Evolutionary conservation across 2,329 filamentous ascomycete species (phyloP), one percentile per base, ranked within the genome.

Genomic region (Fusarium sp.): DNA sequence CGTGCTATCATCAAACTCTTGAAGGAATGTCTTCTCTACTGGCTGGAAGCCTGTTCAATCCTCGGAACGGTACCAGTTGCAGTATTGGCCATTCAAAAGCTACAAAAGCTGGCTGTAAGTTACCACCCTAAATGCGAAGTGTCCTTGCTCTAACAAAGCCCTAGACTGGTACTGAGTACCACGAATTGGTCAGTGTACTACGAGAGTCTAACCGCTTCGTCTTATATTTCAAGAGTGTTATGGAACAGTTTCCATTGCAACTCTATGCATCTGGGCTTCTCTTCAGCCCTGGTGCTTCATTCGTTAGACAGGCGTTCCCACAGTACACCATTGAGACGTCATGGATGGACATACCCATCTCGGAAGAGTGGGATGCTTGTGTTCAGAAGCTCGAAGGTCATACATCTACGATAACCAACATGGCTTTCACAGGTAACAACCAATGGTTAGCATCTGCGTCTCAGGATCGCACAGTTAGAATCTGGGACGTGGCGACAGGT

Each of bases 61-160:
- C 9, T 44, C 1, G 41, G 5, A 15, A 15, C 12, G 1, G 1
- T 44, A 6, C 1, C 6, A 0, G 22, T 9, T 5, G 41, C 41
- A 16, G 20, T 24, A 15, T 15, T 44, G 13, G 41, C 13, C 0
- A 24, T 44, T 16, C 41, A 44, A 10, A 44, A 44, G 41, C 20
- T 44, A 5, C 41, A 44, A 22, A 44, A 24, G 20, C 12, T 44
- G 22, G 41, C 22, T 24, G 41, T 44, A 24, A 15, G 41, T 44
- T 9, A 6, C 22, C 8, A 9, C 20, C 12, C 7, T 24, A 1
- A 4, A 15, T 16, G 13, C 12, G 3, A 24, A 24, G 12, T 7
- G 3, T 43, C 20, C 7, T 8, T 24, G 5, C 24, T 16, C 41
- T 44, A 44, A 44, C 13, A 6, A 16, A 44, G 1, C 13, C 41